A percentile compares a stretch with the other conserved stretches of the same genome.
Conservation (phyloP, 306 rosid species). For the Alnus glutinosa region DNA sequence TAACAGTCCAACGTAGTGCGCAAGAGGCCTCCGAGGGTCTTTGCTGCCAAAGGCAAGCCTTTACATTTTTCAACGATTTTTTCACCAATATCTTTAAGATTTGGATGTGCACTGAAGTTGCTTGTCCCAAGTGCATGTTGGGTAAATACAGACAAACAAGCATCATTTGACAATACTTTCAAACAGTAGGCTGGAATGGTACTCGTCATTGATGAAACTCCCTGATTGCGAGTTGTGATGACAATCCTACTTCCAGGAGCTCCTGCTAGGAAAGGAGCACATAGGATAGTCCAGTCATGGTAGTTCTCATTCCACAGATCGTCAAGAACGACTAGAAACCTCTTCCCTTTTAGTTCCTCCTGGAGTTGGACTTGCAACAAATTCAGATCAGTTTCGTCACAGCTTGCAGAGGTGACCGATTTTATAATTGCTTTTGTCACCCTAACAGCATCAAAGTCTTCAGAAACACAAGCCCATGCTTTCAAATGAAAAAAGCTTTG, state of each 20-base stretch:
- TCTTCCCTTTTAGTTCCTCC: neutral
- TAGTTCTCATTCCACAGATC: conserved; percentile 3
- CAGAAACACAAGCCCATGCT: too few species aligned
- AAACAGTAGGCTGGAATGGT: neutral
- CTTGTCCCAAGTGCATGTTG: too few species aligned
- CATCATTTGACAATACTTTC: neutral
- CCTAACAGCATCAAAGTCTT: too few species aligned
- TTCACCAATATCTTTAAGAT: too few species aligned
- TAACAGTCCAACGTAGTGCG: too few species aligned
- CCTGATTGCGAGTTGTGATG: neutral
- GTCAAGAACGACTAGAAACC: neutral
- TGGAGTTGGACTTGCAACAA: neutral
- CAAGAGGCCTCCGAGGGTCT: too few species aligned
- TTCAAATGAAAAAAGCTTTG: too few species aligned
- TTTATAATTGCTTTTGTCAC: too few species aligned
- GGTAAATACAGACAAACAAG: conserved; percentile 4
- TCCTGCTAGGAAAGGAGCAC: conserved; percentile 3
- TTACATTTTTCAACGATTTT: too few species aligned
- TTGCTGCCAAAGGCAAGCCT: too few species aligned
- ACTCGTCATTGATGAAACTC: conserved; percentile 6
- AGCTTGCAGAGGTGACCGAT: too few species aligned
- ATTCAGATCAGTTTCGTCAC: neutral
- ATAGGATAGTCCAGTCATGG: conserved; percentile 1
- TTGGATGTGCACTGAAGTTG: too few species aligned
- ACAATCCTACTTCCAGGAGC: conserved; percentile 10